Evolutionary conservation across 345 rosid genomes (phyloP), one percentile per base, ranked within the genome.

Genomic region (Theobroma cacao): DNA sequence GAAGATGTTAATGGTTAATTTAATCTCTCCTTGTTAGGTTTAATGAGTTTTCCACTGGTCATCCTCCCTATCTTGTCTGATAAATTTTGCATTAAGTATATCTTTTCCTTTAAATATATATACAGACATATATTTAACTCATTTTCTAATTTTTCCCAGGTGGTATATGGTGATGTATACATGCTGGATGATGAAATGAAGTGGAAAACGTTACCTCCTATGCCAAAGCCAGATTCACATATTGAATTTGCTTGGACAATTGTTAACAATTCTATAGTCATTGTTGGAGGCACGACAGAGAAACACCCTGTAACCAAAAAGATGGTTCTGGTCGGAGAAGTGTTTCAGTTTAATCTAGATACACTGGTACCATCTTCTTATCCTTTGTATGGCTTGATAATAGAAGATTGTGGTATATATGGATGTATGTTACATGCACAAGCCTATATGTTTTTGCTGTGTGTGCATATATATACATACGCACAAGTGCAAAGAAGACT

Each of bases 211-310:
- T 75, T 92, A 69, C 91, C 97, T 80, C 61, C 97, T 0, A 88
- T 95, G 97, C 97, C 93, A 58, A 95, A 95, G 80, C 95, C 99
- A 0, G 91, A 94, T 81, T 94, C 98, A 15, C 99, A 96, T 80
- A 92, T 96, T 38, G 98, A 96, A 75, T 96, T 94, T 85, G 98
- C 98, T 80, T 96, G 99, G 99, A 82, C 80, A 18, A 72, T 92
- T n/a, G 98, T 94, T 77, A 91, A 96, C 82, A 87, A 91, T 83
- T 94, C 99, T 45, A 86, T 92, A 30, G 86, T 96, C 50, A 87
- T 96, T 43, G 92, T 86, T 60, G 99, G 98, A 84, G 99, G 99
- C 86, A 91, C 99, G 34, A 94, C 97, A 43, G 98, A 94, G 75
- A 96, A 92, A 82, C 99, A 96, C 82, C 99, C 97, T 38, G 71